Percentiles rank a stretch among this genome's conserved stretches.
Evolutionary conservation across 257 asterid species (phyloP).

Genomic region (Forsythia suspensa): DNA sequence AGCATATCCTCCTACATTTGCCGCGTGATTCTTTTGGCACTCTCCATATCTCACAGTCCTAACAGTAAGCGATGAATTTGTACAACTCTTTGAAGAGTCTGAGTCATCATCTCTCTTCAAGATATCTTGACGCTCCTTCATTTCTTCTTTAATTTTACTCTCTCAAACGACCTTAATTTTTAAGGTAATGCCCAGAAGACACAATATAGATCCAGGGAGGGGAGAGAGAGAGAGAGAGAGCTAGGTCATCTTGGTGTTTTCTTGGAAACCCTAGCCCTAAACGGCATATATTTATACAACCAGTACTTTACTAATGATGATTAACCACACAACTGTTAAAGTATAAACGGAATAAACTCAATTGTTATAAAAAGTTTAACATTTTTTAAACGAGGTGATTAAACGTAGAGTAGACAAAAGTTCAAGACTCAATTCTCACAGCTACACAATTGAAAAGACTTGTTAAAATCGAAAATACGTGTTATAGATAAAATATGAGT

Average conservation of each 20-base stretch:
- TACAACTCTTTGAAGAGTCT: slow-evolving; percentile 24
- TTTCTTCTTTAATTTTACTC: neutral
- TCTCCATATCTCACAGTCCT: slow-evolving; percentile 56
- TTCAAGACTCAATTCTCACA: too few relatives aligned
- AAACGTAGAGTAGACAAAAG: too few relatives aligned
- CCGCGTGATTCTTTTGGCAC: slow-evolving; percentile 92
- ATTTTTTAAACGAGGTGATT: too few relatives aligned
- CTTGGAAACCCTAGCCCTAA: neutral
- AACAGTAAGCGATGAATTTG: slow-evolving; percentile 34
- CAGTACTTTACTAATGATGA: neutral
- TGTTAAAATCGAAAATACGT: neutral
- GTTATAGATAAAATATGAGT: neutral
- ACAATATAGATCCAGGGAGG: too few relatives aligned
- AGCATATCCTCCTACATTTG: slow-evolving; percentile 76
- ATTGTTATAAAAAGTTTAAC: too few relatives aligned
- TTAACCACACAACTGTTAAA: neutral
- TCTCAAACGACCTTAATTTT: neutral
- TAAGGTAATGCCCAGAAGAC: neutral
- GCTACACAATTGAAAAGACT: too few relatives aligned
- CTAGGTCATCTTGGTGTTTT: neutral
- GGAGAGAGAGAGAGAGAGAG: neutral
- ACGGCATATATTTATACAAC: neutral
- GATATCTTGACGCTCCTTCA: slow-evolving; percentile 52
- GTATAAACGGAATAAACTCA: too few relatives aligned
- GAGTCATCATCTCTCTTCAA: slow-evolving; percentile 29